phyloP scores from a whole-genome alignment of 2,329 filamentous ascomycete species.

The Sporothrix mexicana region DNA sequence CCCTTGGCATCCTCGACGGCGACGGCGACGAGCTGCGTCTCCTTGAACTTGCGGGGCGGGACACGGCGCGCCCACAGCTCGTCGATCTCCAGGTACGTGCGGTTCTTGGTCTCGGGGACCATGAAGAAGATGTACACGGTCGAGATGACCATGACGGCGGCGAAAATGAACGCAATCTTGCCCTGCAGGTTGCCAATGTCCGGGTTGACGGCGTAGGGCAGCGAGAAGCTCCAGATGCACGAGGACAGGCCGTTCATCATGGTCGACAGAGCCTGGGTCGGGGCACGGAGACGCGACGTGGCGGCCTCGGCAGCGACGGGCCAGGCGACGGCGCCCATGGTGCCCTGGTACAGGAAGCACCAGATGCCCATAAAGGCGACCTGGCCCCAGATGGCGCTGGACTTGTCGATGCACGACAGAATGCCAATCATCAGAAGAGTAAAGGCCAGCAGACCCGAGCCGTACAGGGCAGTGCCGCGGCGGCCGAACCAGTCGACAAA shows the following conservation, averaged over 20 bases:
- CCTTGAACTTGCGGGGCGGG: conserved; percentile 24
- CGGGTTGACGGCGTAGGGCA: conserved; percentile 37
- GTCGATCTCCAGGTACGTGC: conserved; percentile 40
- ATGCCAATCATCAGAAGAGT: conserved; percentile 44
- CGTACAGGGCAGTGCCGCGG: conserved; percentile 41
- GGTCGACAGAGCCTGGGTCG: conserved; percentile 36
- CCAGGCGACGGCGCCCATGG: conserved; percentile 47
- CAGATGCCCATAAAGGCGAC: conserved; percentile 43
- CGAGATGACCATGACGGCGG: conserved; percentile 33
- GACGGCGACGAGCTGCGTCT: conserved; percentile 8
- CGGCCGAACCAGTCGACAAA: conserved; percentile 44
- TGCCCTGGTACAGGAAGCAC: conserved; percentile 43
- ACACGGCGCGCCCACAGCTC: conserved; percentile 35
- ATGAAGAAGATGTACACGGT: conserved; percentile 39
- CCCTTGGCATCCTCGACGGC: background rate
- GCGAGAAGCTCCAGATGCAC: conserved; percentile 36
- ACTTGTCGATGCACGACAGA: conserved; percentile 38
- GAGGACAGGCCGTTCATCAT: conserved; percentile 30
- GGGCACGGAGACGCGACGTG: conserved; percentile 34
- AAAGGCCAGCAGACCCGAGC: conserved; percentile 38
- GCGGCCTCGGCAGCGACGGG: conserved; percentile 36
- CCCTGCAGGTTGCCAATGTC: conserved; percentile 35
- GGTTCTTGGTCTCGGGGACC: conserved; percentile 38
- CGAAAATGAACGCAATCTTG: conserved; percentile 42
- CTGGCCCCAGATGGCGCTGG: conserved; percentile 35